Evolutionary conservation across 768 basidiomycete species (phyloP), one percentile per base, ranked within the genome.

Genomic region (Collybiopsis luxurians): DNA sequence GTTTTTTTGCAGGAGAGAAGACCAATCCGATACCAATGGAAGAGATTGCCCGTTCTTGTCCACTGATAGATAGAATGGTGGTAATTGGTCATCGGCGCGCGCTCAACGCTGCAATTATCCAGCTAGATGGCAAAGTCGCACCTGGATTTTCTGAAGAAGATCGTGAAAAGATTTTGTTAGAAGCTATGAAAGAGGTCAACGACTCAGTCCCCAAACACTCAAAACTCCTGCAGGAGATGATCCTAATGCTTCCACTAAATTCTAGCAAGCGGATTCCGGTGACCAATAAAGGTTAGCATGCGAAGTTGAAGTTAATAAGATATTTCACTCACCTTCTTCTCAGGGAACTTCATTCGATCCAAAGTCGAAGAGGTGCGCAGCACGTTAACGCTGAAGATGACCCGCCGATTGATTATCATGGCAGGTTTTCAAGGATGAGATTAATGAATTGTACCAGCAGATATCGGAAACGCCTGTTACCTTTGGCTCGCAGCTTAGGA

Each of bases 21-120:
- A 60, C 59, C n/a, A 60, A 60, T 24, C 59, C 59, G 19, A 42
- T 60, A 30, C 55, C 59, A 7, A 57, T 60, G 56, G 59, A 60
- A 40, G 48, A 47, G 13, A 34, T 28, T 36, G 19, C 30, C 21
- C 59, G 59, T 17, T 48, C 56, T 13, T 55, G 56, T 31, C 42
- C 42, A 42, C 30, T 60, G 12, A 52, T 60, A 28, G 42, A 53
- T 28, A 38, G 39, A 24, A 48, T 60, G 24, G 45, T 55, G 3
- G 50, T 60, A 24, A 39, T 60, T 21, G 59, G 59, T 12, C 59
- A 60, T 27, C 59, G 49, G n/a, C 46, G 59, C n/a, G 46, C 56
- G 9, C 38, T 60, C 4, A 56, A 57, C 17, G 59, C 59, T 10
- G 59, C 59, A n/a, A 43, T 60, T 23, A 55, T 60, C 24, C 38